phyloP scores from a whole-genome alignment of 352 stramenopile species.

The Pilasporangium apinafurcum region DNA sequence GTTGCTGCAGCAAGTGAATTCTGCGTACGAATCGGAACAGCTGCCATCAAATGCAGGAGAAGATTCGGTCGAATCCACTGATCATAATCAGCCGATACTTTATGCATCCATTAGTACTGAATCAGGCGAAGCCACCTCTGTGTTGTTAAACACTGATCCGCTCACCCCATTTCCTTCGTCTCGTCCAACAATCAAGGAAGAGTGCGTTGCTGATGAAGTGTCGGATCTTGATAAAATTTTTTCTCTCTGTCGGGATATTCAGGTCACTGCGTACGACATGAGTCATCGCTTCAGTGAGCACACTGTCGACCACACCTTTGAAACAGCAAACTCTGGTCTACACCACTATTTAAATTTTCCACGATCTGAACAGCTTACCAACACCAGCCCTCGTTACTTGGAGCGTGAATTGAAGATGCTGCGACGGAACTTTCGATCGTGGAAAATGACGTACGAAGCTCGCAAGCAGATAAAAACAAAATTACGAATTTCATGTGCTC shows the following conservation, averaged over 20 bases:
- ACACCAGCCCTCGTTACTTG: constrained; percentile 21
- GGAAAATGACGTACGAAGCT: constrained; percentile 21
- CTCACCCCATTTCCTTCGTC: too few species aligned
- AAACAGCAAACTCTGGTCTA: neutral
- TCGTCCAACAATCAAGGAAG: too few species aligned
- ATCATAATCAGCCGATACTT: too few species aligned
- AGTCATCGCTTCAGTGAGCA: neutral
- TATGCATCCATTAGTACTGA: too few species aligned
- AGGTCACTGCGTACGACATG: constrained; percentile 11
- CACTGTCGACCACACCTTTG: constrained; percentile 2
- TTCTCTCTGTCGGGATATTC: constrained; percentile 8
- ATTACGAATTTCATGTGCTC: constrained; percentile 14
- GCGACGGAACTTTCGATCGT: constrained; percentile 40
- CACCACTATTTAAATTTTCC: neutral
- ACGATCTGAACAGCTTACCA: neutral
- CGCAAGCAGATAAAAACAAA: constrained; percentile 13
- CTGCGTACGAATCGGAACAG: neutral
- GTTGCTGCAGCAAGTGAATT: constrained; percentile 2
- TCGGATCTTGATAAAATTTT: too few species aligned
- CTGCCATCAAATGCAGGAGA: constrained; percentile 1
- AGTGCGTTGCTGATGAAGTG: too few species aligned
- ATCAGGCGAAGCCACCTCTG: too few species aligned
- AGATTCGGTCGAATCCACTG: too few species aligned
- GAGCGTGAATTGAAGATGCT: constrained; percentile 67
- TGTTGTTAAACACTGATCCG: too few species aligned